Evolutionary conservation across 2,329 filamentous ascomycete genomes (phyloP).

Genomic region (Clarireedia paspali): DNA sequence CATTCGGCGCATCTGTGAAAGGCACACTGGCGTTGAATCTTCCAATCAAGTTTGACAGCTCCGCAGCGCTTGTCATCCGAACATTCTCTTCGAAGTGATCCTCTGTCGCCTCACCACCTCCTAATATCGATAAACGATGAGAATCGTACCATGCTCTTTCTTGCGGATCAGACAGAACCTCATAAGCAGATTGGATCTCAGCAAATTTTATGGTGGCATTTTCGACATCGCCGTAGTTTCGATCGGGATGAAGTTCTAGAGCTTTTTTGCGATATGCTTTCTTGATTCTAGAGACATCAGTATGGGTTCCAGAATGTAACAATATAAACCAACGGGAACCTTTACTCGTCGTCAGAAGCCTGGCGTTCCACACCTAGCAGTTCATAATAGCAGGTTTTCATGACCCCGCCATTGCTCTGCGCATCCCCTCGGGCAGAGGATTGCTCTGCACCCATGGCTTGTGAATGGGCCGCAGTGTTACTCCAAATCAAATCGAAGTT

Average conservation of each 20-base stretch:
- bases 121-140: constrained; percentile 77
- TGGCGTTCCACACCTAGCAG: constrained; percentile 65
- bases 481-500: background rate
- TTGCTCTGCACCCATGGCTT: constrained; percentile 22
- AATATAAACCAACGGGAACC: constrained; percentile 9
- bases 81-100: constrained; percentile 60
- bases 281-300: constrained; percentile 58
- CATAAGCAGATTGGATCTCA: constrained; percentile 86
- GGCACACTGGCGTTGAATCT: constrained; percentile 72
- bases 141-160: constrained; percentile 98
- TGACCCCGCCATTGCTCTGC: constrained; percentile 7
- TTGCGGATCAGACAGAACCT: constrained; percentile 91
- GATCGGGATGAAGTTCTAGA: constrained; percentile 88
- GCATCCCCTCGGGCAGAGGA: constrained; percentile 12
- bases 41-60: constrained; percentile 70
- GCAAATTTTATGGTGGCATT: constrained; percentile 79
- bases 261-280: constrained; percentile 88
- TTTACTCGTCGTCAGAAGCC: constrained; percentile 75
- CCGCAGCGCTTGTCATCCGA: constrained; percentile 69
- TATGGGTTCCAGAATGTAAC: constrained; percentile 5
- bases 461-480: background rate
- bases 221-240: constrained; percentile 81
- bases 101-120: constrained; percentile 32
- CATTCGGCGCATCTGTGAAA: constrained; percentile 70
- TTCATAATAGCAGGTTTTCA: constrained; percentile 78